Evolutionary conservation across 352 stramenopile species (phyloP).

Genomic region (Phytopythium mirpurense): DNA sequence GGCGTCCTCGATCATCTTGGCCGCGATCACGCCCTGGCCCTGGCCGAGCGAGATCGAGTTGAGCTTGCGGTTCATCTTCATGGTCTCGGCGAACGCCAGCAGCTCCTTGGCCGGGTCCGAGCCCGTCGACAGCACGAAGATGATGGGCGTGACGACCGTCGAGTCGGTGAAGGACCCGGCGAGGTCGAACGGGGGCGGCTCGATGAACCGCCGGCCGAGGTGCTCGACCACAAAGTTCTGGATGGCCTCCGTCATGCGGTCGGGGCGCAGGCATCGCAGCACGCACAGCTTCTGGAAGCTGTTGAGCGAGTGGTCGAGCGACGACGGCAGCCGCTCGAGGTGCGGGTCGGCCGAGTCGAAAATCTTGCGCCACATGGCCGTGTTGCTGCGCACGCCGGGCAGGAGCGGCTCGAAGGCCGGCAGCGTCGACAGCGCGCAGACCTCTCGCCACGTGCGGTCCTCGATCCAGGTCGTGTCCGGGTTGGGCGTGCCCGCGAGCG

Average conservation of each 20-base stretch:
- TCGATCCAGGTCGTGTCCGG: slow-evolving; percentile 25
- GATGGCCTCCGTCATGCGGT: slow-evolving; percentile 88
- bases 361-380: slow-evolving; percentile 52
- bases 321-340: slow-evolving; percentile 61
- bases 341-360: slow-evolving; percentile 84
- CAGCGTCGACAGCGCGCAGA: slow-evolving; percentile 67
- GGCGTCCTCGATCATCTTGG: slow-evolving; percentile 87
- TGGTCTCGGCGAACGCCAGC: slow-evolving; percentile 77
- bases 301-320: slow-evolving; percentile 58
- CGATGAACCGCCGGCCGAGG: slow-evolving; percentile 86
- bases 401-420: slow-evolving; percentile 54
- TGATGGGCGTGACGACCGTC: slow-evolving; percentile 83
- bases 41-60: slow-evolving; percentile 90
- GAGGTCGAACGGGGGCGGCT: slow-evolving; percentile 82
- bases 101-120: slow-evolving; percentile 88
- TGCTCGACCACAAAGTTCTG: slow-evolving; percentile 89
- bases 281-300: slow-evolving; percentile 83
- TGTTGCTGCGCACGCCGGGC: slow-evolving; percentile 21
- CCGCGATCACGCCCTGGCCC: slow-evolving; percentile 80
- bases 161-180: slow-evolving; percentile 81
- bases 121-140: slow-evolving; percentile 89
- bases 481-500: slow-evolving; percentile 12
- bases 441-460: slow-evolving; percentile 27
- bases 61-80: slow-evolving; percentile 82
- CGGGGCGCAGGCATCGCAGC: slow-evolving; percentile 67